These are phyloP conservation scores for Amanita rubescens DNA, from an alignment of 768 basidiomycete genomes.

Conservation along the genomic window DNA sequence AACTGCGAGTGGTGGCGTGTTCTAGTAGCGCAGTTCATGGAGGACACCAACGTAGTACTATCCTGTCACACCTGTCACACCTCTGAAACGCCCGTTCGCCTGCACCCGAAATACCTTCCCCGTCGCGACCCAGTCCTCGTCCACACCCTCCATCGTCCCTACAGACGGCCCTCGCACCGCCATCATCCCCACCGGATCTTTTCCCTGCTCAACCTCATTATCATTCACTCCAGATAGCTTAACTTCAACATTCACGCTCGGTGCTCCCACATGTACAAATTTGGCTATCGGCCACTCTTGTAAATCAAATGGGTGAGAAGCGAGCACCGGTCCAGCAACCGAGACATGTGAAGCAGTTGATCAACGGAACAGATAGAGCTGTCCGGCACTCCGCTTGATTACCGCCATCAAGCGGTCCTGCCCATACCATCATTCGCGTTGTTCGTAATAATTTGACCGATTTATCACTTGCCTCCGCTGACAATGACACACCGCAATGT, in stretches of 20 bases:
- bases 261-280: constrained; percentile 60
- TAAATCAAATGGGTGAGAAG: constrained; percentile 79
- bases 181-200: constrained; percentile 56
- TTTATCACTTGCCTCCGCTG: constrained; percentile 51
- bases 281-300: constrained; percentile 49
- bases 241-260: constrained; percentile 78
- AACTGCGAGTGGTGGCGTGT: too few species aligned
- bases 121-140: constrained; percentile 40
- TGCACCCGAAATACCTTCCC: constrained; percentile 41
- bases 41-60: not conserved
- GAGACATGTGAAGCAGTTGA: constrained; percentile 58
- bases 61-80: not conserved
- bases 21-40: too few species aligned
- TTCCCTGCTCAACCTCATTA: constrained; percentile 51
- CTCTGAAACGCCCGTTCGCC: constrained; percentile 59
- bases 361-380: constrained; percentile 69
- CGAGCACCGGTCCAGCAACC: constrained; percentile 71
- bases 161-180: constrained; percentile 69
- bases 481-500: constrained; percentile 64
- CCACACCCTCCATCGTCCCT: constrained; percentile 41
- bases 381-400: constrained; percentile 38
- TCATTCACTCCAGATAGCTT: constrained; percentile 72
- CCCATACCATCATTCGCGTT: too few species aligned
- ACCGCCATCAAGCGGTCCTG: not conserved
- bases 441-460: too few species aligned